Evolutionary conservation across 352 stramenopile genomes (phyloP), one percentile per base, ranked within the genome.

Genomic region (Phytophthora podocarpi): DNA sequence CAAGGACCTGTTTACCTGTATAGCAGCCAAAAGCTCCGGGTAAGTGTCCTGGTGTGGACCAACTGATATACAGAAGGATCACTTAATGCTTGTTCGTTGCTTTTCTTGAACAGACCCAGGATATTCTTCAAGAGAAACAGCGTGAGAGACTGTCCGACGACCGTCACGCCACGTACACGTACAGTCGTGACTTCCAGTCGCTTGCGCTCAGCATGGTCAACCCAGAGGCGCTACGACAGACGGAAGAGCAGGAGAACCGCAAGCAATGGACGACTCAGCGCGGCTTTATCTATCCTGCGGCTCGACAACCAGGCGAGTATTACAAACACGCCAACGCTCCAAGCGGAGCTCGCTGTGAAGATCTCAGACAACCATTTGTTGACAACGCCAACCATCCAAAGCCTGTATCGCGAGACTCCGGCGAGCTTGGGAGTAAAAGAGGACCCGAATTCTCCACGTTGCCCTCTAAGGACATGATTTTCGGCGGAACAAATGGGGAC

Each of bases 201-300:
- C 83, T 92, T 46, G 87, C 84, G 9, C 53, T 96, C 24, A 93
- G 85, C 28, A 72, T 95, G 35, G 78, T 96, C 6, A 90, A 97
- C 18, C 70, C 78, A 2, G 76, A 88, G 13, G 82, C 82, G 12
- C 58, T 89, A 20, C 74, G 64, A 2, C 74, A 81, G 34, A 76
- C 66, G 5, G 78, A 90, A 31, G 73, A 87, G 57, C 65, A 64
- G 3, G 70, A 80, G 6, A 40, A 56, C 1, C 76, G 74, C 35
- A 79, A 76, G 24, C 74, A 82, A 37, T 97, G 87, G 83, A 97
- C 91, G 1, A 97, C 91, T 0, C 66, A 83, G 34, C 70, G 82
- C 10, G 92, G 92, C 0, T 98, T 98, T 41, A 67, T 96, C 32
- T 97, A 97, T 51, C 92, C 91, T 4, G 76, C 70, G 4, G 85